phyloP scores from a whole-genome alignment of 495 filamentous ascomycete genomes.

The Chaetomidium leptoderma region DNA sequence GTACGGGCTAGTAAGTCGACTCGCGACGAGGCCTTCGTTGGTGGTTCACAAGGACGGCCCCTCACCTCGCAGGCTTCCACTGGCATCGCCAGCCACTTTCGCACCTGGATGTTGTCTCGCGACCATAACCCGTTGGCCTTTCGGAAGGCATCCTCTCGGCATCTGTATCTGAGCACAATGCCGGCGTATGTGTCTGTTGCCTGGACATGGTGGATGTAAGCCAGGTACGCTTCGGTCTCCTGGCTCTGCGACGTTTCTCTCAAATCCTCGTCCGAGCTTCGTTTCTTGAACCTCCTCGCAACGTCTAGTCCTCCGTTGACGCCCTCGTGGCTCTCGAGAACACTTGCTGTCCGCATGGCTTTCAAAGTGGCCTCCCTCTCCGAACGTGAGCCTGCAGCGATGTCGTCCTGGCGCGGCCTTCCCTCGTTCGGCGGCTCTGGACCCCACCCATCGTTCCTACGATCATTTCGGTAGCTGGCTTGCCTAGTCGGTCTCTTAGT shows the following conservation, averaged over 20 bases:
- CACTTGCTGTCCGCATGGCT: slow-evolving; percentile 44
- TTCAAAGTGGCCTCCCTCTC: slow-evolving; percentile 46
- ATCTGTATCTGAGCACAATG: slow-evolving; percentile 84
- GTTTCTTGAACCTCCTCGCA: slow-evolving; percentile 48
- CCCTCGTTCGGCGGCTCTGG: slow-evolving; percentile 36
- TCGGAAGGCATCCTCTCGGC: slow-evolving; percentile 68
- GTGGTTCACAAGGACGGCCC: slow-evolving; percentile 57
- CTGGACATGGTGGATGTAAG: slow-evolving; percentile 85
- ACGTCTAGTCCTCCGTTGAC: slow-evolving; percentile 47
- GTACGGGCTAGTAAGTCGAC: slow-evolving; percentile 48
- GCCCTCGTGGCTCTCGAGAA: slow-evolving; percentile 51
- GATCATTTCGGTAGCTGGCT: slow-evolving; percentile 9
- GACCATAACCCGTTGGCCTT: slow-evolving; percentile 94
- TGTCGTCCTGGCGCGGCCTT: slow-evolving; percentile 39
- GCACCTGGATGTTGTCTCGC: slow-evolving; percentile 78
- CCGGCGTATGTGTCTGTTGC: slow-evolving; percentile 81
- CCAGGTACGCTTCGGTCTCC: slow-evolving; percentile 62
- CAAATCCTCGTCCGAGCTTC: slow-evolving; percentile 49
- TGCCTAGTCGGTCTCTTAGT: slow-evolving; percentile 28
- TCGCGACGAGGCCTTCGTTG: slow-evolving; percentile 29
- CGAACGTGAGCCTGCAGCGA: slow-evolving; percentile 47
- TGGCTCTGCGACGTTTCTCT: slow-evolving; percentile 26
- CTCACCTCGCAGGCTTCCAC: slow-evolving; percentile 87
- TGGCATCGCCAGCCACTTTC: slow-evolving; percentile 75
- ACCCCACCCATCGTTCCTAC: slow-evolving; percentile 33